Conservation (phyloP, 257 asterid genomes). For the Agastache rugosa region DNA sequence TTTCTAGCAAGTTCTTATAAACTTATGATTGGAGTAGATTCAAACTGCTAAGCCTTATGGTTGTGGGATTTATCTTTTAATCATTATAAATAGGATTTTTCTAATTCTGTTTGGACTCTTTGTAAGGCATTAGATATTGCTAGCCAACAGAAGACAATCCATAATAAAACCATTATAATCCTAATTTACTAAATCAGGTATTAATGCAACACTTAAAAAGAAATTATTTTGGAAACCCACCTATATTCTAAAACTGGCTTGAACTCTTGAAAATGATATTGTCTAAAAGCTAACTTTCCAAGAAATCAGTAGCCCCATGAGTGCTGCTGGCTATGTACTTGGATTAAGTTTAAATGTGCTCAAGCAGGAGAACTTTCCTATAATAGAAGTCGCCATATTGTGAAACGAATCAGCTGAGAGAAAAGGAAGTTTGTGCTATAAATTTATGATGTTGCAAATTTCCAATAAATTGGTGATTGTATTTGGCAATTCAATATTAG, state of each 20-base stretch:
- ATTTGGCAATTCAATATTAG: background rate
- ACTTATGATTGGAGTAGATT: background rate
- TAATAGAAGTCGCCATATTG: background rate
- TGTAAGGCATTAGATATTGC: background rate
- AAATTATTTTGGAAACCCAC: background rate
- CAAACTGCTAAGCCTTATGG: background rate
- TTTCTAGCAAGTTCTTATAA: background rate
- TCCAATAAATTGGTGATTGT: background rate
- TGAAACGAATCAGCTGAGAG: background rate
- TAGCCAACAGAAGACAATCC: background rate
- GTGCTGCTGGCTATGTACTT: background rate
- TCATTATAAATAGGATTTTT: background rate
- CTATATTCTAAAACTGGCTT: background rate
- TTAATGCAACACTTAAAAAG: too few relatives aligned
- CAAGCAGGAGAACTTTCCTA: background rate
- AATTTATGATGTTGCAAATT: background rate
- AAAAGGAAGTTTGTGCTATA: background rate
- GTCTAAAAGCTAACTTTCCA: background rate
- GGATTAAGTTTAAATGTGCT: background rate
- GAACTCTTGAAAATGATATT: background rate
- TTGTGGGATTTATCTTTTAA: background rate
- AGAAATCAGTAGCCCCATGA: background rate
- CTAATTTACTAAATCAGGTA: background rate
- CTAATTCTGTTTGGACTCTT: background rate
- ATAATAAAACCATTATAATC: background rate